A percentile compares a stretch with the other conserved stretches of the same genome.
phyloP scores from a whole-genome alignment of 2,329 filamentous ascomycete genomes.

The Raffaelea ambrosiae region DNA sequence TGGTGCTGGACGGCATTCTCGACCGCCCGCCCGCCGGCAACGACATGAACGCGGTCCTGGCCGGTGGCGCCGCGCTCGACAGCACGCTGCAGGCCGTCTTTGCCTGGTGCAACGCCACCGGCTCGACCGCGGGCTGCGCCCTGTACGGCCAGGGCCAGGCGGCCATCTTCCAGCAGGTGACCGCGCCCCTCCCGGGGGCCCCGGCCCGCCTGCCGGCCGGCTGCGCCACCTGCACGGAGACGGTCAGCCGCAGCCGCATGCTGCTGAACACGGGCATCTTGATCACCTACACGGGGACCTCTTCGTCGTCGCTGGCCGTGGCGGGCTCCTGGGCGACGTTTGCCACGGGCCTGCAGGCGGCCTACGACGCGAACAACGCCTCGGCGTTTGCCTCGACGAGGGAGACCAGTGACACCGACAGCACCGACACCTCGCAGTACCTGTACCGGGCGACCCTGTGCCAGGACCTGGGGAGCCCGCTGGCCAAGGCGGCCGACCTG shows the following conservation, averaged over 20 bases:
- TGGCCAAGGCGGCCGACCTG: background rate
- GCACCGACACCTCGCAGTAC: background rate
- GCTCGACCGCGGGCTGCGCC: background rate
- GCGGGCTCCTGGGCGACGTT: background rate
- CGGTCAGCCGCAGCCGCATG: background rate
- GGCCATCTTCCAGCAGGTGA: background rate
- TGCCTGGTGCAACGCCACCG: background rate
- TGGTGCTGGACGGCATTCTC: background rate
- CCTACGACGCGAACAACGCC: background rate
- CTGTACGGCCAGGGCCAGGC: background rate
- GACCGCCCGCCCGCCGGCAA: background rate
- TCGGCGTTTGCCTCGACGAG: background rate
- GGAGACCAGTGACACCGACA: background rate
- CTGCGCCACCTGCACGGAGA: background rate
- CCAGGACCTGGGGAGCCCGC: background rate
- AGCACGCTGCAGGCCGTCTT: background rate
- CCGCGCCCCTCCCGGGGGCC: background rate
- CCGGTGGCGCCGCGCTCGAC: background rate
- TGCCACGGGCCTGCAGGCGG: background rate
- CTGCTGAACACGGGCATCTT: background rate
- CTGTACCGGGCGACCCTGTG: background rate
- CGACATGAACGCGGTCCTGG: background rate
- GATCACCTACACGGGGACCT: background rate
- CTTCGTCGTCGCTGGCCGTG: no score
- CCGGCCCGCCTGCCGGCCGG: background rate